Evolutionary conservation across 2,329 filamentous ascomycete species (phyloP).

Genomic region (Scedosporium apiospermum): DNA sequence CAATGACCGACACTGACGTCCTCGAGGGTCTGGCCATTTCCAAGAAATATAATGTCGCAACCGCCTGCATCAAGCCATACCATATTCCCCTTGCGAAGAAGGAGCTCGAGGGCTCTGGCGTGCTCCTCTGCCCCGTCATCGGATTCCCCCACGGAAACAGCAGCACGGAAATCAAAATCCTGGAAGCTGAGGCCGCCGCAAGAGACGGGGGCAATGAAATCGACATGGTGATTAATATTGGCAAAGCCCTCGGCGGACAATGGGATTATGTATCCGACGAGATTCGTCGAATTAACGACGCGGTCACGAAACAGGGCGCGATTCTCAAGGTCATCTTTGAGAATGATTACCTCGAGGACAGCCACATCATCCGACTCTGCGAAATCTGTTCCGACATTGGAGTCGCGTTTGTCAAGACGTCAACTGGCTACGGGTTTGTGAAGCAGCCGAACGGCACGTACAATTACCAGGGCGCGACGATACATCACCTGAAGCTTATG

Average conservation of each 20-base stretch:
- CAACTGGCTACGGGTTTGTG: slow-evolving; percentile 51
- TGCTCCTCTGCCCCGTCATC: slow-evolving; percentile 47
- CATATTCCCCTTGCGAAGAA: slow-evolving; percentile 35
- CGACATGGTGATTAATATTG: slow-evolving; percentile 53
- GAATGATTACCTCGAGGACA: slow-evolving; percentile 43
- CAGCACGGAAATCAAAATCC: slow-evolving; percentile 42
- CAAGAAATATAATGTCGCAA: slow-evolving; percentile 37
- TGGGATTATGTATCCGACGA: slow-evolving; percentile 48
- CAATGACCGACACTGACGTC: slow-evolving; percentile 48
- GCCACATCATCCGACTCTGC: slow-evolving; percentile 42
- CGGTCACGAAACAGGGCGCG: slow-evolving; percentile 30
- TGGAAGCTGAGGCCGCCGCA: slow-evolving; percentile 39
- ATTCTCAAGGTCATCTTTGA: slow-evolving; percentile 54
- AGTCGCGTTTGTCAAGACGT: slow-evolving; percentile 52
- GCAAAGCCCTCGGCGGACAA: slow-evolving; percentile 46
- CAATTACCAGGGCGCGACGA: slow-evolving; percentile 42
- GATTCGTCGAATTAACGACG: slow-evolving; percentile 38
- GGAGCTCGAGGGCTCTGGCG: slow-evolving; percentile 35
- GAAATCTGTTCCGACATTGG: slow-evolving; percentile 39
- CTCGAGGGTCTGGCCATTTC: slow-evolving; percentile 36
- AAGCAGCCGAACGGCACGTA: slow-evolving; percentile 43
- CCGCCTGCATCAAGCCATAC: slow-evolving; percentile 52
- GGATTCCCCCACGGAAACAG: slow-evolving; percentile 53
- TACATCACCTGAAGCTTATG: slow-evolving; percentile 44
- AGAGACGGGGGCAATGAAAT: slow-evolving; percentile 42